Base-by-base conservation (phyloP, 176 grass and related monocot species). In the Lolium rigidum region DNA sequence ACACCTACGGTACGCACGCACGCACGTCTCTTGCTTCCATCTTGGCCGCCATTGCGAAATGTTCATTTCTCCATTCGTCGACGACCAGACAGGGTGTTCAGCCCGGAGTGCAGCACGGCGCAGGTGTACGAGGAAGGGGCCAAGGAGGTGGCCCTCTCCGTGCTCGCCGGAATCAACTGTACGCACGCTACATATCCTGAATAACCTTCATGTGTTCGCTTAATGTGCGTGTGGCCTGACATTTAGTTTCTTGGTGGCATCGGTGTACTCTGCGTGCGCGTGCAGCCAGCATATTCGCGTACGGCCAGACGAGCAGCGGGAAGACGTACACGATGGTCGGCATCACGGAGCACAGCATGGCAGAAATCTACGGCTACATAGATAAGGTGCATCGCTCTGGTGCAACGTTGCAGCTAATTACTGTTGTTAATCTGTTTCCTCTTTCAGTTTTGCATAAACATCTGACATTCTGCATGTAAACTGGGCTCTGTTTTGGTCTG, bases 241-340 rank as follows among this genome's bases (percentile, higher is more conserved):
- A 10, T 51, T 80, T 16, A 10, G 41, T 81, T 37, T 7, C 13
- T 47, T 13, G 3, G 26, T 57, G 20, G 6, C 28, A 68, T 39
- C 70, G 69, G 20, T 82, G 16, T 41, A 61, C 43, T 38, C 41
- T 35, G 68, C 35, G 41, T 73, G 37, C 26, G 26, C 26, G 26
- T 83, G 72, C 72, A 98, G 96, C 96, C 14, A 95, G 96, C 74
- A 91, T 98, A 65, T 98, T 98, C 71, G 93, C 96, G 0, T 98
- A 98, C 41, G 96, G 96, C 2, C 96, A 98, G 79, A 98, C 96
- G 4, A 98, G 96, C 78, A 98, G 96, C 79, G 96, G 96, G 56
- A 95, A 98, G 82, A 98, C 96, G 9, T 95, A 95, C 79, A 98
- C 96, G 4, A 98, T 98, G 96, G 90, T 87, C n/a, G 93, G 96